phyloP scores from a whole-genome alignment of 2,329 filamentous ascomycete species.

The Clonostachys rosea region DNA sequence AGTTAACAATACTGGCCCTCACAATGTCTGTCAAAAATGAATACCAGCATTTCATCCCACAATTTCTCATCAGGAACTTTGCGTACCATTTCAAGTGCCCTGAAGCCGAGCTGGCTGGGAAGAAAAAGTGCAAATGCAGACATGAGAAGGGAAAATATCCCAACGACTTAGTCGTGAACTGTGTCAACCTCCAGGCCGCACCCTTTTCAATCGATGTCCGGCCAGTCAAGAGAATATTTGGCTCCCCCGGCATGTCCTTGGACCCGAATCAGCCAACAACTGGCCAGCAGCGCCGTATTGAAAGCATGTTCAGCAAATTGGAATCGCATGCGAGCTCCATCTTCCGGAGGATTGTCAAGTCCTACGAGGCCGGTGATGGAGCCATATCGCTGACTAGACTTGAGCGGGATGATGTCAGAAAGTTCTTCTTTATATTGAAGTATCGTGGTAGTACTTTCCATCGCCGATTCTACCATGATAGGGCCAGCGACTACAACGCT shows the following conservation, averaged over 20 bases:
- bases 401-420: constrained; percentile 30
- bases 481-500: constrained; percentile 19
- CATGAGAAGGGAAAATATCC: constrained; percentile 7
- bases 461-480: constrained; percentile 22
- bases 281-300: constrained; percentile 11
- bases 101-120: not conserved
- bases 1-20: not conserved
- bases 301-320: constrained; percentile 14
- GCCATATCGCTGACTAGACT: constrained; percentile 19
- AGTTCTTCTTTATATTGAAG: constrained; percentile 39
- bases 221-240: constrained; percentile 12
- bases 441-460: constrained; percentile 30
- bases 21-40: not conserved
- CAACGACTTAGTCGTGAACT: constrained; percentile 14
- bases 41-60: constrained; percentile 2
- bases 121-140: constrained; percentile 1
- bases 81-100: constrained; percentile 1
- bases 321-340: constrained; percentile 14
- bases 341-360: constrained; percentile 14
- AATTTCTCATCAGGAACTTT: constrained; percentile 3
- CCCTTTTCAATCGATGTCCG: constrained; percentile 9
- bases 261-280: constrained; percentile 7
- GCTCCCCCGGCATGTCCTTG: constrained; percentile 16
- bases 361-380: not conserved
- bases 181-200: constrained; percentile 10